Base-by-base conservation (phyloP, 2,329 filamentous ascomycete genomes). In the Penicillium glabrum region DNA sequence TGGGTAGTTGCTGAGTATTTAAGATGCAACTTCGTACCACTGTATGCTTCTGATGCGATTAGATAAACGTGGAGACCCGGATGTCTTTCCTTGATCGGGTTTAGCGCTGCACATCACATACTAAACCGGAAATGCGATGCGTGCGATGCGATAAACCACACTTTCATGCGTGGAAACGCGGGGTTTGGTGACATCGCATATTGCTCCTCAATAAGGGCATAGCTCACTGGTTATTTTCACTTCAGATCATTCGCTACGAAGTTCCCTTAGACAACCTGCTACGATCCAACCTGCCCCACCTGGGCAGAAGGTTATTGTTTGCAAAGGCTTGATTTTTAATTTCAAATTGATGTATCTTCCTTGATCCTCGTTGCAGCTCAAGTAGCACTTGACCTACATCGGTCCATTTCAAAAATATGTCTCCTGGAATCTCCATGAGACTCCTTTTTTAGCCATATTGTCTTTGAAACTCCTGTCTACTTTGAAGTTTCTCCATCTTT, bases 51-150 rank as follows among this genome's bases (percentile, higher is more conserved):
- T 21, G 39, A 41, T 41, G 43, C 54, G 51, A 52, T 62, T 59
- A 59, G 54, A 58, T 62, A 58, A 53, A 19, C 35, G 65, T 58
- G 33, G 13, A 33, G 37, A 29, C 90, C 80, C 70, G 86, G 89
- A 70, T 90, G 86, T 2, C 24, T 61, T 58, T 83, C 78, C 70
- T 82, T 81, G 21, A 86, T 83, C 64, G 81, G 77, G 60, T 83
- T 79, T 72, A 68, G 70, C 51, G 60, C 37, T 27, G 24, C 51
- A 31, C 43, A 16, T 19, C 37, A 23, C 19, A 10, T 35, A 58
- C 56, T 13, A 43, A 67, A 63, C 27, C 6, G 59, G 68, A 51
- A 65, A 64, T 47, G n/a, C 27, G 59, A 64, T 62, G 59, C 67
- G 58, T 59, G 55, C 50, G 52, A 57, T 33, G 16, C 27, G 51